Conservation (phyloP, 345 rosid genomes). For the Salix suchowensis region DNA sequence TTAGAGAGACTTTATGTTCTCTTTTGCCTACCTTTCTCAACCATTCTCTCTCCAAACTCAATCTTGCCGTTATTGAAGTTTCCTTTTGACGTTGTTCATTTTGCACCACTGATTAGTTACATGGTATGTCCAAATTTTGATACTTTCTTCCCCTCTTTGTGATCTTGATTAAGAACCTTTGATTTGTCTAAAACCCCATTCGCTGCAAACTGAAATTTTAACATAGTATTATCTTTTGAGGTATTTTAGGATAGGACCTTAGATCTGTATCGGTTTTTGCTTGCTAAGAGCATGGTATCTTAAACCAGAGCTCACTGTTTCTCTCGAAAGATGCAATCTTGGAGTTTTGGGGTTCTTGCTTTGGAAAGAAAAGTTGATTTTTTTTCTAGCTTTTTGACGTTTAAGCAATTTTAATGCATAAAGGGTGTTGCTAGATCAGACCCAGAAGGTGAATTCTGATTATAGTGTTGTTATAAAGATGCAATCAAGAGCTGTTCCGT, state of each 20-base stretch:
- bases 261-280: slow-evolving; percentile 18
- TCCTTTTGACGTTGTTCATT: slow-evolving; percentile 1
- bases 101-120: neutral
- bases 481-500: slow-evolving; percentile 50
- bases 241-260: neutral
- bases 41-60: neutral
- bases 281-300: neutral
- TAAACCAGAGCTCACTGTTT: neutral
- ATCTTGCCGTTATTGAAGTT: slow-evolving; percentile 8
- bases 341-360: slow-evolving; percentile 2
- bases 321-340: neutral
- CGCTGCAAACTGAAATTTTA: slow-evolving; percentile 1
- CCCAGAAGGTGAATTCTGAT: slow-evolving; percentile 16
- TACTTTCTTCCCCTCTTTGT: neutral
- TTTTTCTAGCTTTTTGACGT: neutral
- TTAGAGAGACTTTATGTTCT: neutral
- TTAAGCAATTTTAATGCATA: neutral
- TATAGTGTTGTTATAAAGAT: slow-evolving; percentile 21
- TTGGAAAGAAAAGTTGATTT: neutral
- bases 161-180: neutral
- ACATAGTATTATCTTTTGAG: neutral
- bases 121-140: neutral
- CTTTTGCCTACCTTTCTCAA: neutral
- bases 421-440: slow-evolving; percentile 16
- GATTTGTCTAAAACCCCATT: slow-evolving; percentile 4